Base-by-base conservation (phyloP, 306 rosid species). In the Morella rubra region DNA sequence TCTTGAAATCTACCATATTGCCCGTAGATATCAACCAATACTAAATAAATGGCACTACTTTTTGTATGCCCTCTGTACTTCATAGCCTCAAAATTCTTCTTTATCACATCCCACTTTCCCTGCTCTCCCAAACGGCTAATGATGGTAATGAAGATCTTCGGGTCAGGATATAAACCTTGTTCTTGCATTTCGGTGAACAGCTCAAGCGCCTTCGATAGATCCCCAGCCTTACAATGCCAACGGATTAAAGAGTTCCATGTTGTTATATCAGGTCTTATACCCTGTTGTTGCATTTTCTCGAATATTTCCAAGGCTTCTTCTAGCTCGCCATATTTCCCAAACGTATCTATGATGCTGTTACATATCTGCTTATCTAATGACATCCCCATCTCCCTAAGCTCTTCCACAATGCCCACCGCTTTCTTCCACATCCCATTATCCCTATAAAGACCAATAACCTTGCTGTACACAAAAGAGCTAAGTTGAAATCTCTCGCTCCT, bases 371-470 rank as follows among this genome's bases (percentile, higher is more conserved):
- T 88, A 74, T 89, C 93, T 61, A 90, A 45, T 56, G 73, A 59
- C 75, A 91, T 61, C 19, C 91, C 90, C 85, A 80, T 84, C 52
- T 82, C 88, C 74, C 84, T 79, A 20, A 91, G 84, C 86, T 89
- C 93, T 65, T 82, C 87, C 45, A 91, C 73, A 80, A 88, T 51
- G 66, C 87, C 91, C 76, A 86, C 74, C 15, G 97, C 97, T 77
- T 91, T 91, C 89, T 88, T 91, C 97, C 95, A 91, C 97, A 91
- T 89, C 73, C 97, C 97, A 74, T 91, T 89, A 73, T 89, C 92
- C 79, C 91, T 86, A 75, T 88, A 89, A 77, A 91, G 79, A 79
- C 84, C 87, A 76, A 91, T 88, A 62, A 89, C 84, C 81, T 88
- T 88, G 77, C 91, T 72, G 65, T 89, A 89, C 77, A 86, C 82